Percentiles rank a stretch among this genome's conserved stretches.
These are phyloP conservation scores for Heliamphora exappendiculata DNA, from an alignment of 148 eudicot genomes.

Conservation along the genomic window DNA sequence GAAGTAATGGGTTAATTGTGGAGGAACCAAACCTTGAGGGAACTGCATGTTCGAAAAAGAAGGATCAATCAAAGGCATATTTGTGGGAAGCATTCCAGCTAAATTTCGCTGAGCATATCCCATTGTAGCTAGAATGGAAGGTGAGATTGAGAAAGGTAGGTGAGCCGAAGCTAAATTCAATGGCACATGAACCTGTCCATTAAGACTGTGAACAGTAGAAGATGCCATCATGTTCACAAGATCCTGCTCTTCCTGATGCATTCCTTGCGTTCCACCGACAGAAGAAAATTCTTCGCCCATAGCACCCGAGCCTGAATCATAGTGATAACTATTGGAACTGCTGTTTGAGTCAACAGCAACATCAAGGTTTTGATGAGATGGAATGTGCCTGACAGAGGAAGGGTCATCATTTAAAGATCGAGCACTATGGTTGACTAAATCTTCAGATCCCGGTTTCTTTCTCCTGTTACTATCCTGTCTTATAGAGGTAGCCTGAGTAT, in stretches of 20 bases:
- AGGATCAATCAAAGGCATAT: slow-evolving; percentile 52
- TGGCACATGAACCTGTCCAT: slow-evolving; percentile 55
- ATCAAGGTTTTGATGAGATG: slow-evolving; percentile 31
- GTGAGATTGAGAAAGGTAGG: slow-evolving; percentile 55
- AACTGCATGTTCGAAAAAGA: slow-evolving; percentile 53
- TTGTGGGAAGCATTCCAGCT: slow-evolving; percentile 51
- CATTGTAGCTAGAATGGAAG: slow-evolving; percentile 56
- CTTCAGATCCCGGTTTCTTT: slow-evolving; percentile 41
- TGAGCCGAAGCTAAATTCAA: slow-evolving; percentile 48
- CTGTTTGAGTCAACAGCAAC: slow-evolving; percentile 27
- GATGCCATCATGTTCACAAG: slow-evolving; percentile 72
- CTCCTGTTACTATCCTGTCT: slow-evolving; percentile 38
- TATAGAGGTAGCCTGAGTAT: slow-evolving; percentile 24
- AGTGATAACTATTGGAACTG: slow-evolving; percentile 24
- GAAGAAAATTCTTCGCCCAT: slow-evolving; percentile 36
- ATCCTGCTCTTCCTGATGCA: slow-evolving; percentile 81
- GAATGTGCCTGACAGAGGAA: slow-evolving; percentile 26
- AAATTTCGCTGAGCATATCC: slow-evolving; percentile 55
- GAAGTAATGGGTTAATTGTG: slow-evolving; percentile 45
- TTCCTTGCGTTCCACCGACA: slow-evolving; percentile 34
- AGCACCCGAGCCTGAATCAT: slow-evolving; percentile 25
- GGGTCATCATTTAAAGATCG: slow-evolving; percentile 36
- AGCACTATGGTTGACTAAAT: slow-evolving; percentile 23
- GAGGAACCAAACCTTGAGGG: slow-evolving; percentile 53
- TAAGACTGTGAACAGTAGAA: slow-evolving; percentile 41